Percentiles rank a stretch among this genome's conserved stretches.
Evolutionary conservation across 2,329 filamentous ascomycete species (phyloP).

Genomic region (Colletotrichum magnum): DNA sequence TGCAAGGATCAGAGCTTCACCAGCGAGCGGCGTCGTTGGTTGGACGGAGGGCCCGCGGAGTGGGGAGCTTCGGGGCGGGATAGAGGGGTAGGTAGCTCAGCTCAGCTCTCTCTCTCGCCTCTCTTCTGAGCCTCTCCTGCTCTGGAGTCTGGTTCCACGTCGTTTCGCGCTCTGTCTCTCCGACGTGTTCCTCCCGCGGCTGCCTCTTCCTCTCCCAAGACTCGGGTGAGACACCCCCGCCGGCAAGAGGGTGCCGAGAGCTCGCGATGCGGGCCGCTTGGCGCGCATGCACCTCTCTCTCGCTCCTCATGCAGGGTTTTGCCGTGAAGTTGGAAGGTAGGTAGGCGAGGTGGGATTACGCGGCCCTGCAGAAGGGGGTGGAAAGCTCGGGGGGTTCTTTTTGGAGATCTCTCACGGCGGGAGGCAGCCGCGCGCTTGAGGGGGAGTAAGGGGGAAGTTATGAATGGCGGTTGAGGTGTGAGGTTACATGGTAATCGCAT

Average conservation of each 20-base stretch:
- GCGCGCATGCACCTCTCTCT: constrained; percentile 13
- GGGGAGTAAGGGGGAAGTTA: neutral
- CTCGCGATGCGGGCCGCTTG: constrained; percentile 35
- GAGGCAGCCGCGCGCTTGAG: constrained; percentile 37
- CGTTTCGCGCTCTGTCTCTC: neutral
- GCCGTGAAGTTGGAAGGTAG: constrained; percentile 6
- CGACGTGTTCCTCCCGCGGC: neutral
- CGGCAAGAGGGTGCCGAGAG: constrained; percentile 37
- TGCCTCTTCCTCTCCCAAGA: neutral
- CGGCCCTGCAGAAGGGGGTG: constrained; percentile 19
- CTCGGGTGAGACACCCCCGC: constrained; percentile 25
- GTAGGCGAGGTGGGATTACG: constrained; percentile 25
- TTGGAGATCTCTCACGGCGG: neutral
- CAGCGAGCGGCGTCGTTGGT: neutral
- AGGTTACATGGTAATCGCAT: neutral
- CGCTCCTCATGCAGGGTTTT: constrained; percentile 22
- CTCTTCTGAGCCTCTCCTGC: too few species aligned
- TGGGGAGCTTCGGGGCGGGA: constrained; percentile 30
- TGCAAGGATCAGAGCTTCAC: constrained; percentile 22
- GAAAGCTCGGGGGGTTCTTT: neutral
- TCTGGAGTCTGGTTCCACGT: too few species aligned
- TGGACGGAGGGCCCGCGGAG: neutral
- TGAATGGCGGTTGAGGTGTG: neutral
- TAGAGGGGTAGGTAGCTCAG: constrained; percentile 36
- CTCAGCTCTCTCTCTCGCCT: neutral